phyloP scores from a whole-genome alignment of 345 rosid genomes.

The Eucalyptus regnans region DNA sequence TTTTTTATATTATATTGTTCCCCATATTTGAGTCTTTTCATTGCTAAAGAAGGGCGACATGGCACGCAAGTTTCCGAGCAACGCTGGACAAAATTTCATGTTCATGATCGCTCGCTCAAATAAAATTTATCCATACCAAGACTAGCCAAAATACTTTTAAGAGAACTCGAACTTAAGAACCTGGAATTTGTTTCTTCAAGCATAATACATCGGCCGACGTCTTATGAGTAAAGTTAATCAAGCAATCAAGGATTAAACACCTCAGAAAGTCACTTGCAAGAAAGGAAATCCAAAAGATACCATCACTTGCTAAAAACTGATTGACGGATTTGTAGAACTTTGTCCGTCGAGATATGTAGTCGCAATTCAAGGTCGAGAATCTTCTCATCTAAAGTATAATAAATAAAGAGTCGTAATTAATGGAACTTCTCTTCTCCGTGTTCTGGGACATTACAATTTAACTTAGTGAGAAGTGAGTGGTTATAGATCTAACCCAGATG shows the following conservation, averaged over 20 bases:
- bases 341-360: not conserved
- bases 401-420: not conserved
- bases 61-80: not conserved
- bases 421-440: not conserved
- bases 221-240: not conserved
- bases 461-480: not conserved
- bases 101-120: not conserved
- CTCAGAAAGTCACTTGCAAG: not conserved
- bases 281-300: not conserved
- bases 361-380: not conserved
- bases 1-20: not conserved
- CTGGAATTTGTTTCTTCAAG: not conserved
- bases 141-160: not conserved
- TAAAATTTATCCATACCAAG: not conserved
- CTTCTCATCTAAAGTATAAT: not conserved
- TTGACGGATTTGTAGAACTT: not conserved
- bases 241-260: not conserved
- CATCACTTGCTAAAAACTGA: not conserved
- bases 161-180: not conserved
- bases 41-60: not conserved
- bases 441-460: not conserved
- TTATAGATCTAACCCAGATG: not conserved
- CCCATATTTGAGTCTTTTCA: not conserved
- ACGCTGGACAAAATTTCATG: not conserved
- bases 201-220: not conserved